These are phyloP conservation scores for Penicillium italicum DNA, from an alignment of 2,329 filamentous ascomycete species.

Conservation along the genomic window DNA sequence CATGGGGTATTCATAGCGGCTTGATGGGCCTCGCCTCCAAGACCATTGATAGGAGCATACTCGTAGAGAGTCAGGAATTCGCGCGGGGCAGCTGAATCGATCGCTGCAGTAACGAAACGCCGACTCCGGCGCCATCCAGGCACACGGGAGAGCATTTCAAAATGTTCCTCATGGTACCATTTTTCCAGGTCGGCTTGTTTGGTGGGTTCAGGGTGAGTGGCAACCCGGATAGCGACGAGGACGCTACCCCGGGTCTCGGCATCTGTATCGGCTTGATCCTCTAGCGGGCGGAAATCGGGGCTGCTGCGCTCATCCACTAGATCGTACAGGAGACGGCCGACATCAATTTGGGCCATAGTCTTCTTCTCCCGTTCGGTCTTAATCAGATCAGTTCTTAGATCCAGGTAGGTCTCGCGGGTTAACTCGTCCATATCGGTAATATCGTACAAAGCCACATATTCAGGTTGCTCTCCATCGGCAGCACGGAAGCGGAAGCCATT, in stretches of 20 bases:
- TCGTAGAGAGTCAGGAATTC: constrained; percentile 70
- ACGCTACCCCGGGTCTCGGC: constrained; percentile 53
- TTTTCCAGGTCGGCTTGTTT: constrained; percentile 55
- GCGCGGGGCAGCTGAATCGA: constrained; percentile 55
- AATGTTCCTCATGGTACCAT: constrained; percentile 75
- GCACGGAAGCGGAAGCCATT: constrained; percentile 79
- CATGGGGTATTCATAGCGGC: constrained; percentile 62
- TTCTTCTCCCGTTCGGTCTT: constrained; percentile 59
- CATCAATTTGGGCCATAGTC: constrained; percentile 63
- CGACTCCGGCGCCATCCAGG: constrained; percentile 76
- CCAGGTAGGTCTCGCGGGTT: constrained; percentile 62
- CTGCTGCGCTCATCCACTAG: constrained; percentile 56
- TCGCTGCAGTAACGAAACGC: constrained; percentile 62
- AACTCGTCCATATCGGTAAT: constrained; percentile 70
- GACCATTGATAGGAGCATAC: constrained; percentile 63
- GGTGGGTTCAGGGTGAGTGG: constrained; percentile 51
- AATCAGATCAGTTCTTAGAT: constrained; percentile 44
- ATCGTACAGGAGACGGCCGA: constrained; percentile 70
- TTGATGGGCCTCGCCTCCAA: constrained; percentile 62
- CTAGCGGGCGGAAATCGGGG: constrained; percentile 57
- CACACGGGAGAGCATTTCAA: constrained; percentile 66
- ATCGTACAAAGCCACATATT: constrained; percentile 79
- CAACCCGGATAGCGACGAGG: constrained; percentile 60
- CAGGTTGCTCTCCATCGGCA: constrained; percentile 58
- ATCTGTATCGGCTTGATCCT: constrained; percentile 58